phyloP scores from a whole-genome alignment of 202 grass and related monocot species.

The Panicum hallii region DNA sequence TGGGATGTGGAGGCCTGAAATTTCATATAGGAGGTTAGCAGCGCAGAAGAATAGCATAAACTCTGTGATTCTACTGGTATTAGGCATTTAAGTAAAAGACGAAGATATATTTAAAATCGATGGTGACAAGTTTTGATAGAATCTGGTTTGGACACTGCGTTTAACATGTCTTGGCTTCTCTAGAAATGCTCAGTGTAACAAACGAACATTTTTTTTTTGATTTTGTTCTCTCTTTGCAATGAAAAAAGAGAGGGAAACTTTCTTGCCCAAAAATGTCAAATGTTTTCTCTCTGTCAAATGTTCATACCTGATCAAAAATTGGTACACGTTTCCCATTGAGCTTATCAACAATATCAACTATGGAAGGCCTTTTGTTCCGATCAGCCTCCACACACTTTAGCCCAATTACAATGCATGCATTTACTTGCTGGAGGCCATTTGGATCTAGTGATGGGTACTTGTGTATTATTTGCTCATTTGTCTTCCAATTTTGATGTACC shows the following conservation, averaged over 20 bases:
- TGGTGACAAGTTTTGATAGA: too few relatives aligned
- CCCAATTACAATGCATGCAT: background rate
- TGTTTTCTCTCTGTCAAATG: too few relatives aligned
- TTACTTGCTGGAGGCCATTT: background rate
- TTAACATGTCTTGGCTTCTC: too few relatives aligned
- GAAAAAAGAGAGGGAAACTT: background rate
- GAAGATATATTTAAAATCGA: too few relatives aligned
- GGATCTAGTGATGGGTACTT: background rate
- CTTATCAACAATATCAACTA: background rate
- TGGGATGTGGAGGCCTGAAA: background rate
- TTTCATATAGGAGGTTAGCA: background rate
- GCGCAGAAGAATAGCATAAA: background rate
- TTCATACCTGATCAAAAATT: conserved; percentile 7
- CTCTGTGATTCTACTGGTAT: background rate
- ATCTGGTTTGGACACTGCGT: too few relatives aligned
- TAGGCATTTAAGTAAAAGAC: too few relatives aligned
- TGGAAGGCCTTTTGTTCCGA: conserved; percentile 1
- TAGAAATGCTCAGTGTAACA: too few relatives aligned
- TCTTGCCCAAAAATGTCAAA: too few relatives aligned
- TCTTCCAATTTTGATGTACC: conserved; percentile 17
- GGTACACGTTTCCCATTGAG: background rate
- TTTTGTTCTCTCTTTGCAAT: background rate
- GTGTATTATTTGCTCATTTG: background rate
- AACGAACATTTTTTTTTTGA: too few relatives aligned
- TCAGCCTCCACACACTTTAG: conserved; percentile 27